These are phyloP conservation scores for Metschnikowia proteae DNA, from an alignment of 805 yeast genomes.

Conservation along the genomic window DNA sequence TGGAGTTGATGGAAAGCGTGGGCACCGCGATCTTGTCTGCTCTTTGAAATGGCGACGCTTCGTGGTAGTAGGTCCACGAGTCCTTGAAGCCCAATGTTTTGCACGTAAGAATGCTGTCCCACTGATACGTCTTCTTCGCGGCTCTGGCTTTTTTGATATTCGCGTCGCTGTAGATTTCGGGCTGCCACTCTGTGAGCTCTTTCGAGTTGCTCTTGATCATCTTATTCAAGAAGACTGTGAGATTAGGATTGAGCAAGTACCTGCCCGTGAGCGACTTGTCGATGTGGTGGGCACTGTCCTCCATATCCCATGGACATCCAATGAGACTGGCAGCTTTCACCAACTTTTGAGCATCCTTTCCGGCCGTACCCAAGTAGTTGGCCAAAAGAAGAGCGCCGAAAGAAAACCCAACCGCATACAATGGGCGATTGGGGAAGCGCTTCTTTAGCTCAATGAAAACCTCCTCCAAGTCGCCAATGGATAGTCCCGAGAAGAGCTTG, in stretches of 20 bases:
- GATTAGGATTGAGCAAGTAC: slow-evolving; percentile 33
- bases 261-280: slow-evolving; percentile 33
- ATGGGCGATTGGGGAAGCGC: slow-evolving; percentile 57
- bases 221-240: slow-evolving; percentile 30
- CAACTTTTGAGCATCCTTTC: slow-evolving; percentile 27
- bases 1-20: slow-evolving; percentile 54
- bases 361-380: slow-evolving; percentile 67
- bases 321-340: slow-evolving; percentile 49
- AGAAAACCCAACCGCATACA: slow-evolving; percentile 73
- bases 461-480: slow-evolving; percentile 66
- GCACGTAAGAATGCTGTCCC: slow-evolving; percentile 65
- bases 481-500: slow-evolving; percentile 62
- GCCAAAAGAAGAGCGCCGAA: slow-evolving; percentile 71
- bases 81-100: slow-evolving; percentile 61
- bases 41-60: slow-evolving; percentile 55
- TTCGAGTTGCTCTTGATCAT: slow-evolving; percentile 34
- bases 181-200: slow-evolving; percentile 26
- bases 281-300: slow-evolving; percentile 44
- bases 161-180: slow-evolving; percentile 27
- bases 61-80: slow-evolving; percentile 61
- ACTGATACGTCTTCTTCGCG: slow-evolving; percentile 44
- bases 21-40: slow-evolving; percentile 58
- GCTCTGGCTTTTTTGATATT: slow-evolving; percentile 47
- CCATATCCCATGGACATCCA: slow-evolving; percentile 76
- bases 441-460: slow-evolving; percentile 48